A percentile compares a stretch with the other conserved stretches of the same genome.
Evolutionary conservation across 768 basidiomycete genomes (phyloP).

Genomic region (Termitomyces sp.): DNA sequence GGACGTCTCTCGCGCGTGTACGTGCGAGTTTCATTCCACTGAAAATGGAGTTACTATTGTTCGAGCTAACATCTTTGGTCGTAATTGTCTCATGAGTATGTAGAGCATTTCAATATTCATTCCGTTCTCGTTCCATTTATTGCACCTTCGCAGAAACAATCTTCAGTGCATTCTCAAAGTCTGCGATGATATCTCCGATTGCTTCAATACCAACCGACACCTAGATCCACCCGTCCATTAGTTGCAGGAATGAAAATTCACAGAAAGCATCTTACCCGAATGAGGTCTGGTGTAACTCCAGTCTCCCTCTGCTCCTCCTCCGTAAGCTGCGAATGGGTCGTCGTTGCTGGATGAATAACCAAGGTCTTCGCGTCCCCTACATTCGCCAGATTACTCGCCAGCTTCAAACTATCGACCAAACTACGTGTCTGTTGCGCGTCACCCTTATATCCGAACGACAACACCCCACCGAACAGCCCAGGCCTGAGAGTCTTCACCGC

Average conservation of each 20-base stretch:
- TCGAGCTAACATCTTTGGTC: too few relatives aligned
- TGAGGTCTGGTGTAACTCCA: constrained; percentile 77
- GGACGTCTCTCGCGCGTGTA: too few relatives aligned
- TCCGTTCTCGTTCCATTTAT: too few relatives aligned
- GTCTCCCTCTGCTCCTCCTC: constrained; percentile 56
- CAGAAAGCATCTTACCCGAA: constrained; percentile 52
- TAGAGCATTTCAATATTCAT: too few relatives aligned
- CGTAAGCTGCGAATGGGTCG: constrained; percentile 72
- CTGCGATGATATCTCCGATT: constrained; percentile 39
- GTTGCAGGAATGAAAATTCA: neutral
- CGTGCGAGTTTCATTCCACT: too few relatives aligned
- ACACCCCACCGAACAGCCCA: constrained; percentile 63
- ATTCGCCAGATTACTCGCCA: constrained; percentile 74
- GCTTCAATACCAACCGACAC: constrained; percentile 39
- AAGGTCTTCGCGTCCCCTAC: constrained; percentile 77
- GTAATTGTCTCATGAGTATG: too few relatives aligned
- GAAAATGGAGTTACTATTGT: too few relatives aligned
- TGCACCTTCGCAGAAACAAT: neutral
- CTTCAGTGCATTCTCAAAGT: constrained; percentile 31
- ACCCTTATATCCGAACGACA: constrained; percentile 79
- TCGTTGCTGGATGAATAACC: constrained; percentile 74
- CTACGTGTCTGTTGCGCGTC: constrained; percentile 46
- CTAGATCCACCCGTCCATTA: neutral
- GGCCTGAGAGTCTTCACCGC: constrained; percentile 56
- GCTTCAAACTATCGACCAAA: constrained; percentile 65